A percentile compares a stretch with the other conserved stretches of the same genome.
These are phyloP conservation scores for Oryza officinalis DNA, from an alignment of 176 grass and related monocot genomes.

Conservation along the genomic window DNA sequence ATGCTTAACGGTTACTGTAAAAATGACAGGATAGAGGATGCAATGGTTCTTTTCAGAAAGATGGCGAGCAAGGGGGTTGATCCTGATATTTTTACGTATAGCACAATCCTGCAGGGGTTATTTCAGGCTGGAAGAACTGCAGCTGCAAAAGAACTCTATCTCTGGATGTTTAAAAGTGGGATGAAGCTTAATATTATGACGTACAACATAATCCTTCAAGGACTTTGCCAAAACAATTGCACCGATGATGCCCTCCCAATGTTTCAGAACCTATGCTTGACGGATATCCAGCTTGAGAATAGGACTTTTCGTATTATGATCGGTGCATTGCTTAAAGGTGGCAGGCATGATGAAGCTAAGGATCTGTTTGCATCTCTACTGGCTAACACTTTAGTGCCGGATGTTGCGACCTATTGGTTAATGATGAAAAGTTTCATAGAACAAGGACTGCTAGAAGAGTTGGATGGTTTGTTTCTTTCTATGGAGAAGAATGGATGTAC, in stretches of 20 bases:
- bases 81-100: background rate
- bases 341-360: background rate
- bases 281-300: background rate
- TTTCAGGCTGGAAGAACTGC: background rate
- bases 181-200: fast-evolving
- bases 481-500: constrained; percentile 24
- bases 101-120: background rate
- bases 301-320: constrained; percentile 10
- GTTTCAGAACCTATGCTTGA: background rate
- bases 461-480: background rate
- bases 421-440: background rate
- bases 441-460: background rate
- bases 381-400: background rate
- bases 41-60: background rate
- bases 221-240: background rate
- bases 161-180: background rate
- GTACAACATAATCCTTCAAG: background rate
- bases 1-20: background rate
- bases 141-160: background rate
- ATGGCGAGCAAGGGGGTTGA: background rate
- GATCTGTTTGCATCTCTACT: background rate
- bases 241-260: background rate
- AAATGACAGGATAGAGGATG: background rate
- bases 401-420: background rate
- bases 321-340: background rate